These are phyloP conservation scores for Zygosaccharomyces pseudobailii DNA, from an alignment of 1,139 yeast genomes.

Conservation along the genomic window DNA sequence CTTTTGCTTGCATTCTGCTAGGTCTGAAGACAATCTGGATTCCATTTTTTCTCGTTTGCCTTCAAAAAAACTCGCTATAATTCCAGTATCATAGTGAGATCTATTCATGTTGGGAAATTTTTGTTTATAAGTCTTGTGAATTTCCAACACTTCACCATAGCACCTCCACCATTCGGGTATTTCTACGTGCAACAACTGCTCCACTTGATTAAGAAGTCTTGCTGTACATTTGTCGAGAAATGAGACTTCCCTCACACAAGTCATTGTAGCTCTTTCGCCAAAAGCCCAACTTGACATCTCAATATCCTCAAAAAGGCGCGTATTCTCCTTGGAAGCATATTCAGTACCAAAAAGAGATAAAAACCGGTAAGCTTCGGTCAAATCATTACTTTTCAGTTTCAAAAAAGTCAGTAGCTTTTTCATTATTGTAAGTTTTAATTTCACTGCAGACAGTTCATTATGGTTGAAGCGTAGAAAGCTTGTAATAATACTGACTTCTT, in stretches of 20 bases:
- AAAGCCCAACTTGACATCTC: background rate
- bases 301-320: background rate
- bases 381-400: slow-evolving; percentile 45
- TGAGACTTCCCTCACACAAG: slow-evolving; percentile 17
- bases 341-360: slow-evolving; percentile 19
- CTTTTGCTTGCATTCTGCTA: slow-evolving; percentile 17
- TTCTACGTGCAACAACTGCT: slow-evolving; percentile 37
- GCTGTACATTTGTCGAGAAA: slow-evolving; percentile 28
- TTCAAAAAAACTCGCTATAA: slow-evolving; percentile 36
- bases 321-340: slow-evolving; percentile 4
- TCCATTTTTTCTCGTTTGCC: slow-evolving; percentile 38
- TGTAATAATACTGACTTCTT: slow-evolving; percentile 49
- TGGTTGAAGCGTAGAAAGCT: slow-evolving; percentile 52
- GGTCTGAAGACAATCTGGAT: slow-evolving; percentile 32
- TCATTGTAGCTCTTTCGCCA: slow-evolving; percentile 11
- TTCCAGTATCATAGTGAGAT: slow-evolving; percentile 11
- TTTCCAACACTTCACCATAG: slow-evolving; percentile 34
- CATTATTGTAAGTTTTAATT: slow-evolving; percentile 36
- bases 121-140: slow-evolving; percentile 33
- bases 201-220: slow-evolving; percentile 42
- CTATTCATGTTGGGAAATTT: slow-evolving; percentile 18
- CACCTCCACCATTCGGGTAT: slow-evolving; percentile 52
- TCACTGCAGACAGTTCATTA: slow-evolving; percentile 43
- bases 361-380: slow-evolving; percentile 23
- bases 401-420: slow-evolving; percentile 43